Percentiles rank a stretch among this genome's conserved stretches.
These are phyloP conservation scores for Phaeotremella fagi DNA, from an alignment of 768 basidiomycete genomes.

Conservation along the genomic window DNA sequence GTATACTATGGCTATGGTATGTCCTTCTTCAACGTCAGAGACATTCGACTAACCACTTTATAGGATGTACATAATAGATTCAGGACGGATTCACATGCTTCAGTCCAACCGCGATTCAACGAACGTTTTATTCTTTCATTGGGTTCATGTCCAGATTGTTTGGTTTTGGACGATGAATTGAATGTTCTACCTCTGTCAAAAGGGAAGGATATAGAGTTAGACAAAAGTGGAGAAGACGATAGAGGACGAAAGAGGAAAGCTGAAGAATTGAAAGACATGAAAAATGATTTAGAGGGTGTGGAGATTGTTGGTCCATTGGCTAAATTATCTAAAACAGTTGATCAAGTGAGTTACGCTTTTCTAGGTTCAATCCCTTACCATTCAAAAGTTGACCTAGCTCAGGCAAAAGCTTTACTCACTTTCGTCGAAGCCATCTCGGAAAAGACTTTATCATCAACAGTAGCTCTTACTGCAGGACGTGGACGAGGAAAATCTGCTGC, in stretches of 20 bases:
- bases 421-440: constrained; percentile 84
- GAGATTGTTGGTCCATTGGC: constrained; percentile 84
- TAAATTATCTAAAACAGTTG: constrained; percentile 82
- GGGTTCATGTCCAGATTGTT: constrained; percentile 83
- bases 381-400: not conserved
- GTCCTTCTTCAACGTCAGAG: constrained; percentile 4
- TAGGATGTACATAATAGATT: constrained; percentile 98
- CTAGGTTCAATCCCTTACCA: not conserved
- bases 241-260: constrained; percentile 57
- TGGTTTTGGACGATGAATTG: constrained; percentile 94
- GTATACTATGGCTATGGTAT: constrained; percentile 79
- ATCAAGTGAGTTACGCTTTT: constrained; percentile 58
- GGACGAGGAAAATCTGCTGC: constrained; percentile 97
- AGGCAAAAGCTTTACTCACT: constrained; percentile 79
- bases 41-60: not conserved
- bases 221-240: constrained; percentile 53
- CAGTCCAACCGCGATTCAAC: constrained; percentile 76
- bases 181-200: constrained; percentile 94
- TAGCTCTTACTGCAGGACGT: constrained; percentile 87
- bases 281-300: constrained; percentile 70
- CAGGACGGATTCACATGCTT: constrained; percentile 80
- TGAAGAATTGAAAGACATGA: constrained; percentile 68
- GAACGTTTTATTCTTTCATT: constrained; percentile 98
- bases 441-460: constrained; percentile 88
- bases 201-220: constrained; percentile 80